Conservation (phyloP, 2,329 filamentous ascomycete species). For the Sporothrix inflata region DNA sequence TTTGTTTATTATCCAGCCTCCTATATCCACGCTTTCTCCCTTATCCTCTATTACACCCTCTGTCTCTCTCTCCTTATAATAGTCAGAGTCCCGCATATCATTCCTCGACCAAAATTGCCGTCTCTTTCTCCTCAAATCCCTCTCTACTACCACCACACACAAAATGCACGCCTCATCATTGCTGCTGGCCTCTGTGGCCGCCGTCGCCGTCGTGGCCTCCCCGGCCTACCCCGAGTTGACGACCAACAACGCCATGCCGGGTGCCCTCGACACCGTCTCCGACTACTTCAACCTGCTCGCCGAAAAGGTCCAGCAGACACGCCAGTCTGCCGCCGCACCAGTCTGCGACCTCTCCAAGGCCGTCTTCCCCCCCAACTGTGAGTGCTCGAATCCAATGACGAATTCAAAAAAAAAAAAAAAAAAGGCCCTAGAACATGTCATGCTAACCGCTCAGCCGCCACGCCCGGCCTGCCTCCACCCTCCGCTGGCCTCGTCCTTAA, state of each 20-base stretch:
- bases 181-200: conserved; percentile 51
- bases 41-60: not conserved
- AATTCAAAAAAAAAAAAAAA: no score
- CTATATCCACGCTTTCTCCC: not conserved
- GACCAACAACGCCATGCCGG: conserved; percentile 45
- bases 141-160: not conserved
- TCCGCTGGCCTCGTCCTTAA: conserved; percentile 64
- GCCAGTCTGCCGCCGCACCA: conserved; percentile 47
- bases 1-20: conserved; percentile 17
- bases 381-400: not conserved
- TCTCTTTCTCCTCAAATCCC: not conserved
- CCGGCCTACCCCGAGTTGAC: conserved; percentile 53
- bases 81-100: not conserved
- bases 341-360: conserved; percentile 60
- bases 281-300: conserved; percentile 65
- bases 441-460: conserved; percentile 27
- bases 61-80: not conserved
- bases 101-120: not conserved
- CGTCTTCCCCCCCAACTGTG: conserved; percentile 52
- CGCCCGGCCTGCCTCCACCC: conserved; percentile 51
- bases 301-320: conserved; percentile 55
- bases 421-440: no score
- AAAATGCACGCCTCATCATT: conserved; percentile 55
- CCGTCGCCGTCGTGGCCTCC: conserved; percentile 50
- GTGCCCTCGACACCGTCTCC: conserved; percentile 53